Conservation (phyloP, 495 filamentous ascomycete genomes). For the Daldinia concentrica region DNA sequence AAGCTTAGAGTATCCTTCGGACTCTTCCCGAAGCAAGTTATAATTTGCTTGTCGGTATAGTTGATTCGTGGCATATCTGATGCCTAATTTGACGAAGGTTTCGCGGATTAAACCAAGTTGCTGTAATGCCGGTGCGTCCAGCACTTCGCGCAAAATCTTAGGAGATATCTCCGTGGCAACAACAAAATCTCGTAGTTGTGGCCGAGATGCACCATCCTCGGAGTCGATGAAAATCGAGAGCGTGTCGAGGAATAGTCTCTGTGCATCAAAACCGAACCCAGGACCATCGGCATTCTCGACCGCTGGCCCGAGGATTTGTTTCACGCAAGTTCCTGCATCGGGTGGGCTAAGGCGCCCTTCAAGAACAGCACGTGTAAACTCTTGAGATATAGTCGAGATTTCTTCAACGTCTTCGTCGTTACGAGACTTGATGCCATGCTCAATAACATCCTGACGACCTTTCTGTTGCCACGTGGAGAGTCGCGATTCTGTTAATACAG, state of each 20-base stretch:
- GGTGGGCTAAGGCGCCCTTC: conserved; percentile 70
- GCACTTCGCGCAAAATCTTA: conserved; percentile 75
- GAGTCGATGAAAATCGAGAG: conserved; percentile 78
- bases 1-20: conserved; percentile 91
- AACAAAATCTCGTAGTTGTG: conserved; percentile 65
- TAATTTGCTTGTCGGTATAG: conserved; percentile 96
- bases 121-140: conserved; percentile 81
- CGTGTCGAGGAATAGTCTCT: conserved; percentile 81
- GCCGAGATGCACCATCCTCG: conserved; percentile 59
- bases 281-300: conserved; percentile 55
- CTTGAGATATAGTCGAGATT: conserved; percentile 81
- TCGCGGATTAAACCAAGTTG: conserved; percentile 81
- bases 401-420: conserved; percentile 70
- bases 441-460: conserved; percentile 62
- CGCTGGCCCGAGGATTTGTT: conserved; percentile 73
- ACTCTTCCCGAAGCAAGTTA: conserved; percentile 94
- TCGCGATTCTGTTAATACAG: conserved; percentile 58
- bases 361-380: conserved; percentile 77
- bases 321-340: conserved; percentile 77
- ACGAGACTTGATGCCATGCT: conserved; percentile 64
- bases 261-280: conserved; percentile 63
- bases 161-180: conserved; percentile 75
- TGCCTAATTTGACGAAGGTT: conserved; percentile 81
- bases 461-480: conserved; percentile 56
- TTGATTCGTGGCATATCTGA: conserved; percentile 88